Evolutionary conservation across 345 rosid species (phyloP).

Genomic region (Rhizophora apiculata): DNA sequence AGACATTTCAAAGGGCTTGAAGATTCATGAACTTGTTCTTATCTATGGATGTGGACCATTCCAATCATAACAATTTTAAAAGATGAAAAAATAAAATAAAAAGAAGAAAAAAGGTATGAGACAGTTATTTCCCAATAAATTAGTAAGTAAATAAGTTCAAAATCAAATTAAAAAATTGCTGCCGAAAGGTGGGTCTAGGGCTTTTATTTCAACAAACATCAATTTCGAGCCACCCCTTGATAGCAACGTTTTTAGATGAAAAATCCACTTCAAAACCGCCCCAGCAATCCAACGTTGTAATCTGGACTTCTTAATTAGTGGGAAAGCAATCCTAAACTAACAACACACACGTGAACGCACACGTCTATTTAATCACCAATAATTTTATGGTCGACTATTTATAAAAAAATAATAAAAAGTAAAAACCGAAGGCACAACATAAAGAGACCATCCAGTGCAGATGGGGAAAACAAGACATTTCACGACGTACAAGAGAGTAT

Average conservation of each 20-base stretch:
- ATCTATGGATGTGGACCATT: constrained; percentile 29
- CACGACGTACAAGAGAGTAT: background rate
- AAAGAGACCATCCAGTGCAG: constrained; percentile 2
- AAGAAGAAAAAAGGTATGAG: too few relatives aligned
- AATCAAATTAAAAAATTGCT: background rate
- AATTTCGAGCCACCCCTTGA: constrained; percentile 46
- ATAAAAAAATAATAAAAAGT: background rate
- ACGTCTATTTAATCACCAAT: too few relatives aligned
- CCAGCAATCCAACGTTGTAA: constrained; percentile 16
- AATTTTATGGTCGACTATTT: too few relatives aligned
- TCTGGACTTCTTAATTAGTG: constrained; percentile 27
- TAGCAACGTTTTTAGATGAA: constrained; percentile 36
- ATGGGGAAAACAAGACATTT: constrained; percentile 1
- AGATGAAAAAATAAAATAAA: background rate
- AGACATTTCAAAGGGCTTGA: constrained; percentile 25
- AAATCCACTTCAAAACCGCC: constrained; percentile 34
- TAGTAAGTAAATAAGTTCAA: background rate
- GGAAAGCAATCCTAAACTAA: too few relatives aligned
- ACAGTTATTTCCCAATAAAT: background rate
- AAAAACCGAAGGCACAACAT: background rate
- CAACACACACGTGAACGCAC: too few relatives aligned
- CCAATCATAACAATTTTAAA: constrained; percentile 26
- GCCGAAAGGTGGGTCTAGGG: constrained; percentile 35
- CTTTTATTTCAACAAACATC: constrained; percentile 46
- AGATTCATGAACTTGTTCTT: constrained; percentile 27